Base-by-base conservation (phyloP, 352 stramenopile species). In the Phytophthora sojae region DNA sequence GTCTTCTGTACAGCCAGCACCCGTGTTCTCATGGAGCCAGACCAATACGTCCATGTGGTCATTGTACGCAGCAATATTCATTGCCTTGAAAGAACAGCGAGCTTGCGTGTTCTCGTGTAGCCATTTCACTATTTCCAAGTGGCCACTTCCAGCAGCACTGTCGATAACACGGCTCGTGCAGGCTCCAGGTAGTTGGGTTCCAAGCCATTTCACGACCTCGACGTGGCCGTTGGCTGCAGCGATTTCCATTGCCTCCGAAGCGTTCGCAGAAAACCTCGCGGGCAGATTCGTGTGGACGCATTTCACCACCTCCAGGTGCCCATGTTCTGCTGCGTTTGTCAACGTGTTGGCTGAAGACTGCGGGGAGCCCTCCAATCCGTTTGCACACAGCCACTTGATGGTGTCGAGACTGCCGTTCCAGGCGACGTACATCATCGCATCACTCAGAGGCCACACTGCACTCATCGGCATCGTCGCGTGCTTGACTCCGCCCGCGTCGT, bases 61-160 rank as follows among this genome's bases (percentile, higher is more conserved):
- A 9, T 21, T 49, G 8, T 6, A 49, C 17, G 42, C 42, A 6
- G 42, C 42, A 9, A 23, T 6, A 17, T 49, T 5, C 42, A 49
- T 49, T 7, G 42, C 42, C 6, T 17, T 9, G 8, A 11, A 3
- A 5, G 42, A 49, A 17, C 42, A 49, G 5, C 42, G 4, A 19
- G 42, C 17, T 21, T 21, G n/a, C 42, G 17, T 49, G 42, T 49
- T 49, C 42, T 49, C 42, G 42, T 49, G 42, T 21, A 49, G 42
- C 42, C 42, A 49, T 49, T 49, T 49, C 42, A 49, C 42, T 8
- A 49, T 21, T 49, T 49, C 42, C 17, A 49, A 49, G 42, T 49
- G 4, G 17, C 42, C 42, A 49, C 42, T 49, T 23, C 42, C 42
- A 49, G 42, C 42, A 49, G 17, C 17, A 1, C 17, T 17, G n/a